Evolutionary conservation across 2,329 filamentous ascomycete species (phyloP), one percentile per base, ranked within the genome.

Genomic region (Trichophyton simii): DNA sequence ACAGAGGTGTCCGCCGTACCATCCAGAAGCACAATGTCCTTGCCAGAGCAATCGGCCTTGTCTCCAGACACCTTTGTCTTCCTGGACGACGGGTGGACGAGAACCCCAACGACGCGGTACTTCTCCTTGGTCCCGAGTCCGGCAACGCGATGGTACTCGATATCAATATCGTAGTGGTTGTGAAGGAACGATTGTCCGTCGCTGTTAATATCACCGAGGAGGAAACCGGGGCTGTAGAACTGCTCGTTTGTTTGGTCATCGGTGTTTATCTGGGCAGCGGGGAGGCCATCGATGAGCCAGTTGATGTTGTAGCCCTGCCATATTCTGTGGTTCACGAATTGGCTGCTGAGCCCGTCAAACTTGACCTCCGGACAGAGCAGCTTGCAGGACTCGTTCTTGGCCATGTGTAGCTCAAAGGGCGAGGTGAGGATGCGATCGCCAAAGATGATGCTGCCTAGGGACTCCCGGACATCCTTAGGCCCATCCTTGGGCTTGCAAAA

Each of bases 401-500:
- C 84, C 91, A 99, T 96, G 67, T 84, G 83, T 63, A 97, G 79
- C 71, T 96, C 85, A 71, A 95, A 96, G 0, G 92, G 89, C 41
- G 92, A 97, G n/a, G 90, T 95, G 77, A 90, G 90, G 77, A 99
- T 99, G 61, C 94, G 85, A 76, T 99, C 94, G 67, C 94, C 94
- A 68, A 99, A 99, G 59, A 99, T 77, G 71, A 99, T 99, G 79
- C 92, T 96, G 25, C 94, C 94, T 65, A 99, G 76, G 66, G 89
- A 94, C 77, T 96, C 94, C 46, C 89, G 86, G 22, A 95, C 84
- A 77, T 88, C 83, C 72, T 91, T 75, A 7, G 91, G 86, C 1
- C 89, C 89, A 63, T 80, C 85, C 61, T 87, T 78, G 1, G 92
- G 94, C 67, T 82, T 78, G 75, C 94, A 99, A 79, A 96, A 96